Percentiles rank a stretch among this genome's conserved stretches.
phyloP scores from a whole-genome alignment of 1,284 basidiomycete genomes.

The Heterobasidion parviporum region DNA sequence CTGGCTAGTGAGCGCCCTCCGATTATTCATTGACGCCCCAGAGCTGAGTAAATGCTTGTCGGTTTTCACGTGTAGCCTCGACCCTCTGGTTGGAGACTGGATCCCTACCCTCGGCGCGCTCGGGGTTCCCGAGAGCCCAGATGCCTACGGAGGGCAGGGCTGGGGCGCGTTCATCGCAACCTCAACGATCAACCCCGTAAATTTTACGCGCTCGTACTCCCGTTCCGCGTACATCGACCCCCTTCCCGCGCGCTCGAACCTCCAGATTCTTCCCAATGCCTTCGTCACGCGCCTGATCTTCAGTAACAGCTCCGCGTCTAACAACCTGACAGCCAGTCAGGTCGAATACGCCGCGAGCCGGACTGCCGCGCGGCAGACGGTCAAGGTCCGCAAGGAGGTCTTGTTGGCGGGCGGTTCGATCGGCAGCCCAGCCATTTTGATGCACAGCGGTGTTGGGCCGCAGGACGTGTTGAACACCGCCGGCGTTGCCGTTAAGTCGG shows the following conservation, averaged over 20 bases:
- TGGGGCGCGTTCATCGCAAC: slow-evolving; percentile 52
- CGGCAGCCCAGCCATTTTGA: slow-evolving; percentile 59
- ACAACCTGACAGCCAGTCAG: slow-evolving; percentile 42
- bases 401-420: slow-evolving; percentile 57
- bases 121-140: slow-evolving; percentile 32
- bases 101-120: slow-evolving; percentile 33
- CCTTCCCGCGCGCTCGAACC: slow-evolving; percentile 47
- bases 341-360: slow-evolving; percentile 41
- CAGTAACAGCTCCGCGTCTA: slow-evolving; percentile 27
- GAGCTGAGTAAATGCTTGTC: background rate
- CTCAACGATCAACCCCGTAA: slow-evolving; percentile 54
- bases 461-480: slow-evolving; percentile 41
- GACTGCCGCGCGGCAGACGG: slow-evolving; percentile 26
- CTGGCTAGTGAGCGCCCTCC: slow-evolving; percentile 35
- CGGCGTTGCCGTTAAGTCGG: slow-evolving; percentile 37
- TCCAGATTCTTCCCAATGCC: slow-evolving; percentile 49
- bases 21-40: background rate
- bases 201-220: slow-evolving; percentile 63
- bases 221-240: slow-evolving; percentile 66
- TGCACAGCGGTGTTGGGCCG: slow-evolving; percentile 69
- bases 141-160: slow-evolving; percentile 40
- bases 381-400: slow-evolving; percentile 49
- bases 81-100: slow-evolving; percentile 45
- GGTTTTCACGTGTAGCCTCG: slow-evolving; percentile 25
- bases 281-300: slow-evolving; percentile 59